A percentile compares a stretch with the other conserved stretches of the same genome.
Evolutionary conservation across 805 yeast genomes (phyloP).

Genomic region (Wickerhamiella siamensis): DNA sequence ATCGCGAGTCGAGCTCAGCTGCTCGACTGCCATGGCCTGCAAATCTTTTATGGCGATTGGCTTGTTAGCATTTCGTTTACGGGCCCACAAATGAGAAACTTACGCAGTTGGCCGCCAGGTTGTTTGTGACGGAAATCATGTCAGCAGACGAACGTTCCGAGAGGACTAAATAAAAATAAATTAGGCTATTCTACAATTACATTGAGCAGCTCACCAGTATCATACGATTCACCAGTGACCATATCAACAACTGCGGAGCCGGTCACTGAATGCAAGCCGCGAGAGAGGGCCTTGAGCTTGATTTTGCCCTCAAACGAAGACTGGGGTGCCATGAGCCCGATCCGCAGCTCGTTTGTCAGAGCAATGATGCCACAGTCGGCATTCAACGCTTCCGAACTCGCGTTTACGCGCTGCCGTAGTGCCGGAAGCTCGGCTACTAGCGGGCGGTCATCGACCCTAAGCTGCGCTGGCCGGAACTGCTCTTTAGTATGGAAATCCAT

Average conservation of each 20-base stretch:
- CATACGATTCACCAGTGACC: constrained; percentile 49
- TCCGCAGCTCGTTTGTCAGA: constrained; percentile 47
- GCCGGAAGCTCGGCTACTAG: constrained; percentile 7
- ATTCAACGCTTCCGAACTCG: constrained; percentile 6
- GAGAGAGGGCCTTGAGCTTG: constrained; percentile 43
- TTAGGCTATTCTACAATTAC: constrained; percentile 34
- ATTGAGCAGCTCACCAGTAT: constrained; percentile 55
- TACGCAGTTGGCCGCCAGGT: constrained; percentile 11
- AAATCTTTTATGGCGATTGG: constrained; percentile 11
- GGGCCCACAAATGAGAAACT: constrained; percentile 2
- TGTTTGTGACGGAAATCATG: constrained; percentile 10
- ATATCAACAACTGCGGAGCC: constrained; percentile 56
- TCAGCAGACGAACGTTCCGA: not conserved
- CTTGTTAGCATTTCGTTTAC: not conserved
- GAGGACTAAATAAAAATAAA: not conserved
- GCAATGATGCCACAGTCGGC: constrained; percentile 43
- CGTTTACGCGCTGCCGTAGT: constrained; percentile 6
- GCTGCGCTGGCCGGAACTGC: not conserved
- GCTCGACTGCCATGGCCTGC: constrained; percentile 5
- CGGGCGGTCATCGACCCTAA: constrained; percentile 9
- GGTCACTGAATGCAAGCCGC: constrained; percentile 49
- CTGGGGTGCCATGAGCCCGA: constrained; percentile 48
- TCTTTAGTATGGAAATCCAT: constrained; percentile 31
- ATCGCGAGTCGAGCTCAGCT: constrained; percentile 3
- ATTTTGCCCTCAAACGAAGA: constrained; percentile 52